phyloP scores from a whole-genome alignment of 306 rosid species.

The Betula pendula region DNA sequence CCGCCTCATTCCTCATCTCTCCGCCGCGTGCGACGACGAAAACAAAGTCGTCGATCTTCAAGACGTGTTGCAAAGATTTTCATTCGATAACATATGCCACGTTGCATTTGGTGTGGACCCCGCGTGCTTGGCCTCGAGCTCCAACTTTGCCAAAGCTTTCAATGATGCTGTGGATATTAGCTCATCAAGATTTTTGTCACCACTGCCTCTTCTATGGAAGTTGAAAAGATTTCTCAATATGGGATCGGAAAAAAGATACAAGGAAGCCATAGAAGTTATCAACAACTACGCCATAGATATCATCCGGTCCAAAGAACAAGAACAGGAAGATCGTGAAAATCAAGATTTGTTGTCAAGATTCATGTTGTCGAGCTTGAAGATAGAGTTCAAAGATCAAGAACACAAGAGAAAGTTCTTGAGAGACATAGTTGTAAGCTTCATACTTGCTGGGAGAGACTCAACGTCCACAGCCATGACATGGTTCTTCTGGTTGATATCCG shows the following conservation, averaged over 20 bases:
- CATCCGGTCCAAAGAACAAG: conserved; percentile 13
- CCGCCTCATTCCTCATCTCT: conserved; percentile 19
- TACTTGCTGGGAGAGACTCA: conserved; percentile 31
- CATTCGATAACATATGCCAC: conserved; percentile 17
- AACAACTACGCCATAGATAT: conserved; percentile 13
- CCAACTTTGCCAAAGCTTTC: conserved; percentile 38
- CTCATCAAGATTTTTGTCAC: conserved; percentile 29
- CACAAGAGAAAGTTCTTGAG: conserved; percentile 20
- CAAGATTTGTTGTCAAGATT: conserved; percentile 26
- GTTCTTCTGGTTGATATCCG: conserved; percentile 34
- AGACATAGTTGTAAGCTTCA: conserved; percentile 30
- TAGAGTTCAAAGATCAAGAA: conserved; percentile 4
- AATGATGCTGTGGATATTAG: conserved; percentile 37
- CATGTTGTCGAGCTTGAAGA: conserved; percentile 4
- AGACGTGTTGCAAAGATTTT: conserved; percentile 11
- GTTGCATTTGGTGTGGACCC: conserved; percentile 24
- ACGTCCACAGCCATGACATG: conserved; percentile 31
- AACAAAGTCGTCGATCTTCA: conserved; percentile 22
- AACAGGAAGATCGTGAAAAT: neutral
- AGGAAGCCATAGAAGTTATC: conserved; percentile 26
- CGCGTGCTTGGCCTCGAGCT: conserved; percentile 8
- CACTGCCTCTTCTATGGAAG: conserved; percentile 39
- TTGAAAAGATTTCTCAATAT: conserved; percentile 26
- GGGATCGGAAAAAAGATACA: conserved; percentile 40
- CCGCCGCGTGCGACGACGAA: neutral